A percentile compares a stretch with the other conserved stretches of the same genome.
phyloP scores from a whole-genome alignment of 1,284 basidiomycete genomes.

The Leccinum angustisporum region DNA sequence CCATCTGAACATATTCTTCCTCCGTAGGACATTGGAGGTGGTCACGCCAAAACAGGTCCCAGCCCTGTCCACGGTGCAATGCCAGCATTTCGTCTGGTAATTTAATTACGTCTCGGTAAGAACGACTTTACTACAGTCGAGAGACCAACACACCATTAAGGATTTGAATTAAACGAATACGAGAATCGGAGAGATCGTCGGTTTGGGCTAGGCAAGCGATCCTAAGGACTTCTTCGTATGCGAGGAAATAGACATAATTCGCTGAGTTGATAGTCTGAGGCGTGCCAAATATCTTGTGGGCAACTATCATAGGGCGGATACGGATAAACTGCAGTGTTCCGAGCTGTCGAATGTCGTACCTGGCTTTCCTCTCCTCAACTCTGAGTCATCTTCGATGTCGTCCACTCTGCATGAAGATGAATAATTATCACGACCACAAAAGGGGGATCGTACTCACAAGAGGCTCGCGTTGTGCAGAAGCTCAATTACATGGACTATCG shows the following conservation, averaged over 20 bases:
- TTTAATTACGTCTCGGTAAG: not conserved
- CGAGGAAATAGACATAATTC: not conserved
- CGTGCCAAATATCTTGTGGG: slow-evolving; percentile 79
- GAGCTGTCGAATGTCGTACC: slow-evolving; percentile 41
- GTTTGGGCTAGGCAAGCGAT: not conserved
- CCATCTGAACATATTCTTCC: not conserved
- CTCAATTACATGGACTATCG: slow-evolving; percentile 57
- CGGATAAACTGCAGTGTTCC: not conserved
- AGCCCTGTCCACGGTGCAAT: not conserved
- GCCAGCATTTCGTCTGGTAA: not conserved
- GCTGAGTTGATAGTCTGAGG: slow-evolving; percentile 54
- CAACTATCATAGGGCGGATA: slow-evolving; percentile 44
- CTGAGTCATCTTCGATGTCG: slow-evolving; percentile 74
- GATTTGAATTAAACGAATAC: not conserved
- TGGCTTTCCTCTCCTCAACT: slow-evolving; percentile 69
- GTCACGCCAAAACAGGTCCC: not conserved
- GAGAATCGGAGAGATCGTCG: not conserved
- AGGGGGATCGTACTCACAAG: slow-evolving; percentile 13
- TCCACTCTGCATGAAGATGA: slow-evolving; percentile 4
- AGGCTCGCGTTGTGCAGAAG: slow-evolving; percentile 94
- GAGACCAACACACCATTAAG: not conserved
- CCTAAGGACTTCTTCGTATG: not conserved
- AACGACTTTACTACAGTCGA: not conserved
- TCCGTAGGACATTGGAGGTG: not conserved
- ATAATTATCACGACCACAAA: not conserved